Percentiles rank a stretch among this genome's conserved stretches.
These are phyloP conservation scores for Senna siamea DNA, from an alignment of 306 rosid genomes.

Conservation along the genomic window DNA sequence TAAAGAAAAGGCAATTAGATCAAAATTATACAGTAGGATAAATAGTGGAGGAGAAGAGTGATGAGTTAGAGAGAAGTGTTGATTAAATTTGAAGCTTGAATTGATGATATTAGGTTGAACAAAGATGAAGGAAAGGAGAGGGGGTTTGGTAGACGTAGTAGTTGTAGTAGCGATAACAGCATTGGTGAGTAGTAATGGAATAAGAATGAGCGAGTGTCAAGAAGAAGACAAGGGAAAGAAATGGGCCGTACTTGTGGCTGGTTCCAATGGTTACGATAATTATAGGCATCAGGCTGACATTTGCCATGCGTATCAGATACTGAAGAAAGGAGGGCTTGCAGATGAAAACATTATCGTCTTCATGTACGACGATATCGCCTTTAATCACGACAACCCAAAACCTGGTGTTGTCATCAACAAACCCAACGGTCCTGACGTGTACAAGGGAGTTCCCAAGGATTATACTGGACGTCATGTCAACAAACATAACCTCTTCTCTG, in stretches of 20 bases:
- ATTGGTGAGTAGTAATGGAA: not conserved
- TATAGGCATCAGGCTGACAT: constrained; percentile 70
- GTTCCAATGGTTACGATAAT: constrained; percentile 44
- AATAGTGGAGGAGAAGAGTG: too few relatives aligned
- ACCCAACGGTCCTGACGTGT: constrained; percentile 52
- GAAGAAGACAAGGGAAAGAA: constrained; percentile 36
- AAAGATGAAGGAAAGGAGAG: too few relatives aligned
- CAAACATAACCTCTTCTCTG: constrained; percentile 56
- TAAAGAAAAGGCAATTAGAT: too few relatives aligned
- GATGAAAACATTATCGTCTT: constrained; percentile 63
- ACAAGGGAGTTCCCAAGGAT: constrained; percentile 66
- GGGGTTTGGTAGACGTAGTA: not conserved
- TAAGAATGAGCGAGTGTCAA: not conserved
- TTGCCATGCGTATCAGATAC: constrained; percentile 63
- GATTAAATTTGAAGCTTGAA: not conserved
- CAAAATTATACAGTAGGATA: too few relatives aligned
- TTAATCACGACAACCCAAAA: constrained; percentile 41
- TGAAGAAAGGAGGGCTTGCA: constrained; percentile 52
- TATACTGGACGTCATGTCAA: constrained; percentile 42
- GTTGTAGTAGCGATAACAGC: not conserved
- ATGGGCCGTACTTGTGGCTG: constrained; percentile 65
- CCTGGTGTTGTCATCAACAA: constrained; percentile 60
- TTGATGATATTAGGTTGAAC: too few relatives aligned
- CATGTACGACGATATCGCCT: constrained; percentile 67
- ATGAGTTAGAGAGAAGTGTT: not conserved